Base-by-base conservation (phyloP, 2,329 filamentous ascomycete genomes). In the Parascedosporium putredinis region DNA sequence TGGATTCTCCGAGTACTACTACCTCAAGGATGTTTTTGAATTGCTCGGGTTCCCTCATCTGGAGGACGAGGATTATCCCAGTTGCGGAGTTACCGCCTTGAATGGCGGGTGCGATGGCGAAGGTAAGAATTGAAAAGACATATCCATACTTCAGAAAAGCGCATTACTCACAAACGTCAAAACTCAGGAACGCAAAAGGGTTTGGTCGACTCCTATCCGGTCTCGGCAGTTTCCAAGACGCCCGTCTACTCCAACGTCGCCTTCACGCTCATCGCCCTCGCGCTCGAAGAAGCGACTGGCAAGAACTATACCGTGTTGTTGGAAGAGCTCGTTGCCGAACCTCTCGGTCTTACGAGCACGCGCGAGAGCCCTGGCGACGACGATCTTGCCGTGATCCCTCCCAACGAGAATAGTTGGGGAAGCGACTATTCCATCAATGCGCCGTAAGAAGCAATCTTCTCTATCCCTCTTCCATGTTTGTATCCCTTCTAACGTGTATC, bases 231-330 rank as follows among this genome's bases (percentile, higher is more conserved):
- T 42, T 20, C 38, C 38, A 42, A 16, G 4, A 42, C 38, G 16
- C 67, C 69, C 0, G 59, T 64, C 0, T 72, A 72, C 51, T 71
- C 69, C 5, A 70, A 67, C 47, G 54, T 69, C 10, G 66, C 67
- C 0, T 71, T 68, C 51, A 60, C 59, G 14, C 45, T 72, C 7
- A 58, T 68, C 23, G 57, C 59, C 5, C 58, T 68, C 44, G 65
- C 62, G 1, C 52, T 71, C 1, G 59, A 66, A 22, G 47, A 58
- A 1, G 55, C 52, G 16, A 65, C 61, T 0, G 58, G 58, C 0
- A 64, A 61, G 49, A 61, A 54, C 43, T 66, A 61, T 47, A 55
- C 60, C 0, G 38, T 58, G 2, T 52, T 62, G 16, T 27, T 65
- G 0, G 14, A 55, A 3, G 55, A 60, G 0, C 34, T 56, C 7